These are phyloP conservation scores for Ricinus communis DNA, from an alignment of 345 rosid genomes.

Conservation along the genomic window DNA sequence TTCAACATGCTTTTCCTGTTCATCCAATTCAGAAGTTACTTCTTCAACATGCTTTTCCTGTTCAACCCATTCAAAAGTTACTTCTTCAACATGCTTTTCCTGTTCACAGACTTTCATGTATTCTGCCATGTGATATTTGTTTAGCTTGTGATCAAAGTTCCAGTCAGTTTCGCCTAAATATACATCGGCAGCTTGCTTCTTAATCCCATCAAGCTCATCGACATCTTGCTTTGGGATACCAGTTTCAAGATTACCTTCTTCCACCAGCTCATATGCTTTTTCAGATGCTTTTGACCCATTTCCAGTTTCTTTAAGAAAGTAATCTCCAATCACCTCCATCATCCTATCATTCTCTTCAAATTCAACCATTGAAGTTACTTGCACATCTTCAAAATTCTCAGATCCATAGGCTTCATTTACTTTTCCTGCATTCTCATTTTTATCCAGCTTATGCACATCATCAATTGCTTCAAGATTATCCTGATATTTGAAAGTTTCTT, in stretches of 20 bases:
- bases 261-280: conserved; percentile 37
- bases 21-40: conserved; percentile 18
- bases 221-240: conserved; percentile 37
- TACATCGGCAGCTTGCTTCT: conserved; percentile 37
- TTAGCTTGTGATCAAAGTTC: conserved; percentile 35
- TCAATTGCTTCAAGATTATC: conserved; percentile 24
- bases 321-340: conserved; percentile 31
- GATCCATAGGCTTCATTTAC: conserved; percentile 27
- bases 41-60: conserved; percentile 32
- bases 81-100: conserved; percentile 43
- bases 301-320: conserved; percentile 34
- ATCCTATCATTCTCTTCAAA: conserved; percentile 28
- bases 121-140: conserved; percentile 34
- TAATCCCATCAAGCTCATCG: conserved; percentile 32
- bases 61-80: conserved; percentile 17
- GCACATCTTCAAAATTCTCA: conserved; percentile 26
- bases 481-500: conserved; percentile 27
- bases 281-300: conserved; percentile 39
- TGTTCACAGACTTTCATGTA: conserved; percentile 25
- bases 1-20: conserved; percentile 24
- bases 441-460: conserved; percentile 25
- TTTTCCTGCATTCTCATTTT: conserved; percentile 20
- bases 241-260: conserved; percentile 40
- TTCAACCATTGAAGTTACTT: conserved; percentile 23
- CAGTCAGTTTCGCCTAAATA: conserved; percentile 32